Evolutionary conservation across 345 rosid species (phyloP).

Genomic region (Hypericum perforatum): DNA sequence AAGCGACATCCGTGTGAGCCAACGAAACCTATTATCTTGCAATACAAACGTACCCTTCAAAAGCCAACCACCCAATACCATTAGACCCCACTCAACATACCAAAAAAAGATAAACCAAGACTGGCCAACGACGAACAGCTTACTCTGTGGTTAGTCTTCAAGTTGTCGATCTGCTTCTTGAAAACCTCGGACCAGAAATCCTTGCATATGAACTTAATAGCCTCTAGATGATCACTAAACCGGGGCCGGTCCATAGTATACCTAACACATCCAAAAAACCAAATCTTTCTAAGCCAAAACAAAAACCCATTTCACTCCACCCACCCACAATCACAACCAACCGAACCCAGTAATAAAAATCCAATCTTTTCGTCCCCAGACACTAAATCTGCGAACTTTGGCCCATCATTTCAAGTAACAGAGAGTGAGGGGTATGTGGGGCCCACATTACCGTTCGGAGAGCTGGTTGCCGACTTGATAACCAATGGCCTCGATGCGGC

Average conservation of each 20-base stretch:
- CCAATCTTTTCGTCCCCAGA: too few species aligned
- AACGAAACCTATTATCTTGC: conserved; percentile 88
- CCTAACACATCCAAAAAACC: conserved; percentile 22
- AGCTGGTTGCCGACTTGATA: conserved; percentile 99
- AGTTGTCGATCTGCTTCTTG: conserved; percentile 95
- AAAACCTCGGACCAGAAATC: conserved; percentile 97
- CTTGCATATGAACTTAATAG: conserved; percentile 96
- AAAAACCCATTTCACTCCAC: too few species aligned
- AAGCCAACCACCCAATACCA: background rate
- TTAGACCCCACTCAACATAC: background rate
- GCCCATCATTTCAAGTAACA: too few species aligned
- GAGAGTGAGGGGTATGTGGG: too few species aligned
- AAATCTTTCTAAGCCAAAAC: too few species aligned
- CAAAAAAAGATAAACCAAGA: background rate
- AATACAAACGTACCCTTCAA: conserved; percentile 93
- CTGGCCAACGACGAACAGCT: background rate
- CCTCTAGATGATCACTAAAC: conserved; percentile 84
- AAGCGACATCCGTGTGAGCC: conserved; percentile 67
- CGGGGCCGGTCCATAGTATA: conserved; percentile 94
- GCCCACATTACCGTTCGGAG: conserved; percentile 58
- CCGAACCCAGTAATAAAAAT: too few species aligned
- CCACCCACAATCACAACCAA: too few species aligned
- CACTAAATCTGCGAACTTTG: too few species aligned
- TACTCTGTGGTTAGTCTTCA: conserved; percentile 95
- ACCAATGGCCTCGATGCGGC: conserved; percentile 97